Evolutionary conservation across 2,329 filamentous ascomycete genomes (phyloP).

Genomic region (Fusarium setosum): DNA sequence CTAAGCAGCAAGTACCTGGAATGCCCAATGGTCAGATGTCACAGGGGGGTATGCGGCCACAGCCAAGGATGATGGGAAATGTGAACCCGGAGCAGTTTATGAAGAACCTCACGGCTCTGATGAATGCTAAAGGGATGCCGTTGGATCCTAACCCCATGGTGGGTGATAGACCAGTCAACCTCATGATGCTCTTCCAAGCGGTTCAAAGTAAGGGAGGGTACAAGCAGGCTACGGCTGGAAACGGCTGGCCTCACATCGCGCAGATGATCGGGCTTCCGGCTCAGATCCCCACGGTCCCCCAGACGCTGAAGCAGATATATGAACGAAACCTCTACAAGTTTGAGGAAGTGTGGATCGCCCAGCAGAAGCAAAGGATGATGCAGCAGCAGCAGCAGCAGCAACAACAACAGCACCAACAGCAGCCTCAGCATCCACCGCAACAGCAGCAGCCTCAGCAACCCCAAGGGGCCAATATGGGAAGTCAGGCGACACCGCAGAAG

Average conservation of each 20-base stretch:
- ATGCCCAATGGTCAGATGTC: conserved; percentile 69
- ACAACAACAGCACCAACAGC: conserved; percentile 49
- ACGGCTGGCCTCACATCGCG: conserved; percentile 80
- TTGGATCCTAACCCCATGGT: conserved; percentile 81
- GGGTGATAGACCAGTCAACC: conserved; percentile 77
- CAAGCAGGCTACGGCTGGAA: conserved; percentile 74
- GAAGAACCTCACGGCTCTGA: conserved; percentile 81
- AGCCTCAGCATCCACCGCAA: conserved; percentile 50
- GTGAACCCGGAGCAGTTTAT: conserved; percentile 76
- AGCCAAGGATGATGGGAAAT: conserved; percentile 55
- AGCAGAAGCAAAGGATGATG: conserved; percentile 65
- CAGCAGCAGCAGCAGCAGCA: conserved; percentile 52
- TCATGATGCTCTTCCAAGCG: conserved; percentile 81
- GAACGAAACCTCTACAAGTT: conserved; percentile 81
- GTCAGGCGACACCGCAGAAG: conserved; percentile 46
- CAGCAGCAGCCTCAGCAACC: conserved; percentile 52
- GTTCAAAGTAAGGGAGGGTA: conserved; percentile 83
- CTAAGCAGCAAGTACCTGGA: conserved; percentile 60
- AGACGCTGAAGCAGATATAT: conserved; percentile 79
- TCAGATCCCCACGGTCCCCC: conserved; percentile 73
- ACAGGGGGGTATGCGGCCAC: conserved; percentile 62
- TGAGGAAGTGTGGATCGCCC: conserved; percentile 74
- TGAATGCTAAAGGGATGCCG: conserved; percentile 77
- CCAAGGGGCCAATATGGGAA: conserved; percentile 42
- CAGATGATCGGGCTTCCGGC: conserved; percentile 71